Conservation (phyloP, 2,329 filamentous ascomycete species). For the Geosmithia morbida region DNA sequence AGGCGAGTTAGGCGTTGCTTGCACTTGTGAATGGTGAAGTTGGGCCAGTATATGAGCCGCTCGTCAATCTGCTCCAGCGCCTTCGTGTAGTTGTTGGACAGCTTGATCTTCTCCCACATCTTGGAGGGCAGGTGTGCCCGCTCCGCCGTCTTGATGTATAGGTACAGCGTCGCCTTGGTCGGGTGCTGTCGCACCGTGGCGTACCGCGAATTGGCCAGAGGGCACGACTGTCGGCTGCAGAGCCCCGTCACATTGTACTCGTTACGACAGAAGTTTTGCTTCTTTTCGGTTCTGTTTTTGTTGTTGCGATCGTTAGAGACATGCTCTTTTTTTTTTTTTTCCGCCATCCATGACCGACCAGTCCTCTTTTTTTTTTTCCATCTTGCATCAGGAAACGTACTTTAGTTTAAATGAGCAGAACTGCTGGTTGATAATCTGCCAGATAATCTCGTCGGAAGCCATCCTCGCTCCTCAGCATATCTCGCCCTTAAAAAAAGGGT, state of each 20-base stretch:
- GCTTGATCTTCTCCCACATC: slow-evolving; percentile 86
- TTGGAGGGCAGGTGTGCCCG: slow-evolving; percentile 78
- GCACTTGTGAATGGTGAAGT: slow-evolving; percentile 86
- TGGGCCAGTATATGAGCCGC: slow-evolving; percentile 82
- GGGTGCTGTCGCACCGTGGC: slow-evolving; percentile 80
- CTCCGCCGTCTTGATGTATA: slow-evolving; percentile 94
- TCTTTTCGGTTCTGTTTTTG: slow-evolving; percentile 54
- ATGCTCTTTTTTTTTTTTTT: background rate
- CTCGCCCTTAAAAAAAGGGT: background rate
- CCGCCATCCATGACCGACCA: background rate
- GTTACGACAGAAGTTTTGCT: slow-evolving; percentile 90
- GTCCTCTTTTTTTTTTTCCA: background rate
- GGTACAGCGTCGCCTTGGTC: slow-evolving; percentile 69
- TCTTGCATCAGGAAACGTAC: slow-evolving; percentile 28
- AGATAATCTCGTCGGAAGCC: slow-evolving; percentile 93
- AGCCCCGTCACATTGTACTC: slow-evolving; percentile 78
- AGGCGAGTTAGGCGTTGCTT: slow-evolving; percentile 89
- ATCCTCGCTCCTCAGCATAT: slow-evolving; percentile 27
- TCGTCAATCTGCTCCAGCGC: slow-evolving; percentile 80
- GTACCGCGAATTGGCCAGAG: slow-evolving; percentile 82
- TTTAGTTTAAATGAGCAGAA: slow-evolving; percentile 95
- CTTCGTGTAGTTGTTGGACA: slow-evolving; percentile 81
- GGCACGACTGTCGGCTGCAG: slow-evolving; percentile 78
- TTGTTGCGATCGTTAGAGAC: background rate
- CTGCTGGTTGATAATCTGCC: slow-evolving; percentile 91